phyloP scores from a whole-genome alignment of 495 filamentous ascomycete species.

The Cladorrhinum samala region DNA sequence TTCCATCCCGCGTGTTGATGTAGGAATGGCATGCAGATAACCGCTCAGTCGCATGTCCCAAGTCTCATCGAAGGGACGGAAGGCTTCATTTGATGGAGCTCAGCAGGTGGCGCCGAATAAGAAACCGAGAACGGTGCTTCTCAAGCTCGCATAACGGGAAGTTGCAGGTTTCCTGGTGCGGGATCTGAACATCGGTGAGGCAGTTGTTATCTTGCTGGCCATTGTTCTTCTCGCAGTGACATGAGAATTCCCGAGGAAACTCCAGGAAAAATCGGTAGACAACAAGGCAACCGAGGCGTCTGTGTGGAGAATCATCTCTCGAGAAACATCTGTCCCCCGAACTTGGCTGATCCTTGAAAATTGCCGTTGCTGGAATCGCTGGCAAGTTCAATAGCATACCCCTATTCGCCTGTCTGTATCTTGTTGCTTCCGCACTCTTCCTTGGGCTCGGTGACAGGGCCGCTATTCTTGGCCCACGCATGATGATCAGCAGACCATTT shows the following conservation, averaged over 20 bases:
- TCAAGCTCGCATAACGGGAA: conserved; percentile 11
- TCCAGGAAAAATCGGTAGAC: too few relatives aligned
- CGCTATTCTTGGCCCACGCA: conserved; percentile 13
- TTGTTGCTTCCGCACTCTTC: conserved; percentile 5
- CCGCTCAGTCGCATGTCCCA: conserved; percentile 6
- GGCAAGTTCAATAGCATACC: conserved; percentile 4
- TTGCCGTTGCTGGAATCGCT: conserved; percentile 5
- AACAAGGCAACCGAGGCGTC: conserved; percentile 16
- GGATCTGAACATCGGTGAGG: conserved; percentile 12
- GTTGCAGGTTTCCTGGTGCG: conserved; percentile 11
- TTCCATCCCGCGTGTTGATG: not conserved
- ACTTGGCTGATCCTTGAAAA: conserved; percentile 13
- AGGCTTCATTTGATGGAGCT: conserved; percentile 6
- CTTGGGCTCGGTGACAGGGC: not conserved
- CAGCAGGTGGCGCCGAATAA: conserved; percentile 13
- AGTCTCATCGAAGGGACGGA: conserved; percentile 6
- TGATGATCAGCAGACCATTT: conserved; percentile 27
- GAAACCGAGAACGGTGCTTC: not conserved
- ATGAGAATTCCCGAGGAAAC: not conserved
- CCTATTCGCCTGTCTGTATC: conserved; percentile 7
- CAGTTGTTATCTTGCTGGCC: conserved; percentile 5
- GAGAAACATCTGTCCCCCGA: not conserved
- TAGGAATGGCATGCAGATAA: conserved; percentile 3
- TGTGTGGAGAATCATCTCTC: conserved; percentile 2
- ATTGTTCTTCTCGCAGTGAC: not conserved